Base-by-base conservation (phyloP, 169 alveolate genomes). In the Plasmodium vinckei region DNA sequence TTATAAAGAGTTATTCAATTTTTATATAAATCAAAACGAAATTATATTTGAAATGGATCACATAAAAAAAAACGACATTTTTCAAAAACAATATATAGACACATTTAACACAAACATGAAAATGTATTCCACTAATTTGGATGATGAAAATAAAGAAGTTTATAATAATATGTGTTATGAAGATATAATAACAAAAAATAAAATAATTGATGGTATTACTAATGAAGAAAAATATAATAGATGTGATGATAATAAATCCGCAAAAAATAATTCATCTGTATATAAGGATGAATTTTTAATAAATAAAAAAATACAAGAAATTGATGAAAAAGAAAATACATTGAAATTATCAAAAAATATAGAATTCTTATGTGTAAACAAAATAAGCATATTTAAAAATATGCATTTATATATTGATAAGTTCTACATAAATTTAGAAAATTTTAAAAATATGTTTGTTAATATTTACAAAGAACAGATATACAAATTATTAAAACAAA, bases 371-470 rank as follows among this genome's bases (percentile, higher is more conserved):
- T 54, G 49, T 42, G 56, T 82, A 67, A 68, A 82, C 59, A 82
- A 82, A 82, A 67, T 82, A 10, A 65, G 71, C 51, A 10, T 82
- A 13, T 19, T 82, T 60, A 82, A 57, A 25, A 82, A 67, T 10
- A 42, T 82, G 42, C 59, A 82, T 44, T 47, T 82, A n/a, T 65
- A 53, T 46, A 68, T 82, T 47, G 90, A 82, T n/a, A 82, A 65
- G 46, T 53, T 82, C 13, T 47, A 65, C 13, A 51, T 82, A 47
- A 82, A 82, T 82, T 53, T 82, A 51, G 42, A 82, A 15, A 21
- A 25, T 82, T 82, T 82, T 65, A 51, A 82, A 82, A 67, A 82
- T 53, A 82, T 82, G 73, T 54, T 82, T 53, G 9, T 82, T 19
- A 82, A 82, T 67, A 67, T 51, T 53, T 68, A 82, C 68, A 82